Conservation (phyloP, 345 rosid genomes). For the Lepidium didymum region DNA sequence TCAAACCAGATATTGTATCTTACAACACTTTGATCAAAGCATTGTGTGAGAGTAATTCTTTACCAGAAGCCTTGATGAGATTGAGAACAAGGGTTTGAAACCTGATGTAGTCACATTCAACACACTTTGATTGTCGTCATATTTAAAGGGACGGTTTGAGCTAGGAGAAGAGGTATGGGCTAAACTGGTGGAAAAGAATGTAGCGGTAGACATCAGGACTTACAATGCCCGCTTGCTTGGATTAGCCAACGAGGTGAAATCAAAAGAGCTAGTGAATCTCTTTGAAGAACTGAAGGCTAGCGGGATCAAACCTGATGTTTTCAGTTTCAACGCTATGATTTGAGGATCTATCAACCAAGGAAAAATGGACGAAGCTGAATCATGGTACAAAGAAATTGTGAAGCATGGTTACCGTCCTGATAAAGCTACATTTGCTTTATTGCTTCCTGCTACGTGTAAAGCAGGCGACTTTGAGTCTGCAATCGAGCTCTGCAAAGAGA, state of each 20-base stretch:
- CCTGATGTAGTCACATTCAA: constrained; percentile 55
- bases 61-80: constrained; percentile 49
- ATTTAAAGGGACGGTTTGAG: constrained; percentile 35
- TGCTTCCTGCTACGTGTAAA: constrained; percentile 45
- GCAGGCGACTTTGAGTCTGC: constrained; percentile 47
- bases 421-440: constrained; percentile 26
- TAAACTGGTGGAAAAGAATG: constrained; percentile 38
- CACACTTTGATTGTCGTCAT: constrained; percentile 42
- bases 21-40: constrained; percentile 58
- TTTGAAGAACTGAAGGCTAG: constrained; percentile 38
- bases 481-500: constrained; percentile 32
- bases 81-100: constrained; percentile 43
- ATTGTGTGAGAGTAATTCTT: constrained; percentile 42
- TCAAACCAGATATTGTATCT: constrained; percentile 44
- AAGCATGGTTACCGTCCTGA: constrained; percentile 30
- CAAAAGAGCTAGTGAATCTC: constrained; percentile 35
- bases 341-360: constrained; percentile 43
- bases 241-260: constrained; percentile 34
- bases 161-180: constrained; percentile 58
- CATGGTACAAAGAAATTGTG: constrained; percentile 42
- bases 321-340: constrained; percentile 48
- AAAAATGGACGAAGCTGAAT: constrained; percentile 38
- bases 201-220: constrained; percentile 43
- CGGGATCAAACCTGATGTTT: constrained; percentile 40
- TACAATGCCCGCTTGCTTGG: constrained; percentile 55